phyloP scores from a whole-genome alignment of 441 rosid species.

The Oxalis stricta region DNA sequence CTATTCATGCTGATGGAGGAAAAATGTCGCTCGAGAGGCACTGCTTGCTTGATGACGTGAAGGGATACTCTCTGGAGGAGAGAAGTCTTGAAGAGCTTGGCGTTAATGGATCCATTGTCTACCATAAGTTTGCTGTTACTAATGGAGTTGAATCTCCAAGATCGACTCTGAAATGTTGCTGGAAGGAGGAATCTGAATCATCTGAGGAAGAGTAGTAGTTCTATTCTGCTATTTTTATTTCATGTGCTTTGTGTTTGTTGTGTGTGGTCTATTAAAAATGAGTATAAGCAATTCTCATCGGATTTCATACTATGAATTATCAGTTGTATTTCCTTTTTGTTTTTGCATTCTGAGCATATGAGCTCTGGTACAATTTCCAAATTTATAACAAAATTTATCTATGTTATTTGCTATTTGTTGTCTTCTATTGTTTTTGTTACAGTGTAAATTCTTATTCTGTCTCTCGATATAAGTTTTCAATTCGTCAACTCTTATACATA shows the following conservation, averaged over 20 bases:
- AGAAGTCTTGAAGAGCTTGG: slow-evolving; percentile 45
- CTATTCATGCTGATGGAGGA: slow-evolving; percentile 34
- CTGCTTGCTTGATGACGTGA: slow-evolving; percentile 26
- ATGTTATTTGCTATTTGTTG: too few species aligned
- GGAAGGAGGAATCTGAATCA: slow-evolving; percentile 48
- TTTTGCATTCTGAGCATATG: too few species aligned
- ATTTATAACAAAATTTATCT: too few species aligned
- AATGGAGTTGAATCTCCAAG: slow-evolving; percentile 28
- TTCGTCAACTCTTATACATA: too few species aligned
- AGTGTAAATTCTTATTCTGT: too few species aligned
- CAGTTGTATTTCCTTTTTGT: too few species aligned
- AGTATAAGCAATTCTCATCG: too few species aligned
- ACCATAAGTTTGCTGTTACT: slow-evolving; percentile 32
- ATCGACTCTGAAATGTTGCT: slow-evolving; percentile 41
- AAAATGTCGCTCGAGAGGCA: slow-evolving; percentile 11
- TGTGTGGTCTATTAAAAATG: too few species aligned
- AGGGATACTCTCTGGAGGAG: slow-evolving; percentile 42
- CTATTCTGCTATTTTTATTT: background rate
- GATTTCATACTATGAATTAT: too few species aligned
- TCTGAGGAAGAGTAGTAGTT: slow-evolving; percentile 18
- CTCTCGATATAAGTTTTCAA: too few species aligned
- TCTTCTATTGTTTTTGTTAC: too few species aligned
- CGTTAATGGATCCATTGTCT: slow-evolving; percentile 39
- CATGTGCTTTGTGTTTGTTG: background rate
- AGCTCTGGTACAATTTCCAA: too few species aligned